Conservation (phyloP, 2,329 filamentous ascomycete species). For the Xylariaceae sp. region DNA sequence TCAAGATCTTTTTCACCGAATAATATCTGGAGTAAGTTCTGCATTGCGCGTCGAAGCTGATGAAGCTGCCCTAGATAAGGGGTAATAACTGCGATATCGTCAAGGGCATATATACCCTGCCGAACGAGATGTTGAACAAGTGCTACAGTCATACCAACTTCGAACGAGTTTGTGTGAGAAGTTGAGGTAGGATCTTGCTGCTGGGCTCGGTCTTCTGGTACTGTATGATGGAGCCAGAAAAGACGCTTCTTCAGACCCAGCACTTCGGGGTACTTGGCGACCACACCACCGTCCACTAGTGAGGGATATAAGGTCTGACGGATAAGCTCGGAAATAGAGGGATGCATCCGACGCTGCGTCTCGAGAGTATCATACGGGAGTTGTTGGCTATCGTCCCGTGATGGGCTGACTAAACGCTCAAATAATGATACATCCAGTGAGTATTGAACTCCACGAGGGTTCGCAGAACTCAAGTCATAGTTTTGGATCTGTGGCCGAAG, state of each 20-base stretch:
- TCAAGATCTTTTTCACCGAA: slow-evolving; percentile 68
- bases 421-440: slow-evolving; percentile 67
- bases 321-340: slow-evolving; percentile 61
- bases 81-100: slow-evolving; percentile 74
- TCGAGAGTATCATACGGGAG: slow-evolving; percentile 49
- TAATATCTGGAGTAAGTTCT: slow-evolving; percentile 62
- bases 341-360: slow-evolving; percentile 66
- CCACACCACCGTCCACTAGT: slow-evolving; percentile 54
- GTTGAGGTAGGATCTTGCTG: slow-evolving; percentile 45
- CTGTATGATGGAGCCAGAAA: slow-evolving; percentile 66
- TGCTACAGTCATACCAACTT: slow-evolving; percentile 67
- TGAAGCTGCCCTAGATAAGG: slow-evolving; percentile 67
- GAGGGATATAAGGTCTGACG: slow-evolving; percentile 60
- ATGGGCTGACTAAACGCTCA: slow-evolving; percentile 57
- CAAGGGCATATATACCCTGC: slow-evolving; percentile 65
- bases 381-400: slow-evolving; percentile 33
- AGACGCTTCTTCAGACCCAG: slow-evolving; percentile 55
- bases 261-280: slow-evolving; percentile 50
- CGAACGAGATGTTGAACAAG: slow-evolving; percentile 70
- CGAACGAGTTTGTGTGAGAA: slow-evolving; percentile 63
- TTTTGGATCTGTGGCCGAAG: slow-evolving; percentile 65
- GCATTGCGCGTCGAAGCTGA: slow-evolving; percentile 55
- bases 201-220: slow-evolving; percentile 34
- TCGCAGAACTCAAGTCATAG: slow-evolving; percentile 60
- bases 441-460: slow-evolving; percentile 54